Evolutionary conservation across 2,329 filamentous ascomycete species (phyloP).

Genomic region (Fusarium sp.): DNA sequence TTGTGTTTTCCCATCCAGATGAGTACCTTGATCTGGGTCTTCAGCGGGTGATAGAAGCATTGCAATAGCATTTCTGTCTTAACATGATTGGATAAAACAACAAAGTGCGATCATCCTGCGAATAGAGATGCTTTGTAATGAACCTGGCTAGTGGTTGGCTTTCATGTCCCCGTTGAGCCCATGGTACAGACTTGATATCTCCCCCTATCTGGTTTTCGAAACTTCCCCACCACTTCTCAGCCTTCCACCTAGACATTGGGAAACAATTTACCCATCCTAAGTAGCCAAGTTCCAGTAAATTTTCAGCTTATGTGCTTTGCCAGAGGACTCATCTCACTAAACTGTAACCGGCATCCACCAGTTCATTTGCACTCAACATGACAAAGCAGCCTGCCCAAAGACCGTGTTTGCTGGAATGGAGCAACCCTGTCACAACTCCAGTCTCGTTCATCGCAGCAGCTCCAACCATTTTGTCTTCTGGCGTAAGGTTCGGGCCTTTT

Average conservation of each 20-base stretch:
- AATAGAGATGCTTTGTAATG: not conserved
- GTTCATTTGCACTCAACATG: not conserved
- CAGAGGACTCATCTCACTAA: not conserved
- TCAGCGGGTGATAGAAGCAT: conserved; percentile 25
- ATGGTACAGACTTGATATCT: not conserved
- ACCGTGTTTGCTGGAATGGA: not conserved
- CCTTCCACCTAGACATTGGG: not conserved
- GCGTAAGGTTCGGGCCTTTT: not conserved
- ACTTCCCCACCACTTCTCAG: not conserved
- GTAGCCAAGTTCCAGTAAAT: not conserved
- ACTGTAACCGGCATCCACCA: not conserved
- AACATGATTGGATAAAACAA: not conserved
- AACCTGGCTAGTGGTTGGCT: not conserved
- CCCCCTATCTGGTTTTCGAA: not conserved
- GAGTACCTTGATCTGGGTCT: conserved; percentile 46
- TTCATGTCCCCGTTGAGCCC: not conserved
- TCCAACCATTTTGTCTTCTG: not conserved
- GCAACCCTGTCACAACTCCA: not conserved
- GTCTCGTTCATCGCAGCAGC: not conserved
- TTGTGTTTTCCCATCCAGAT: conserved; percentile 50
- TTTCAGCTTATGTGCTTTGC: no score
- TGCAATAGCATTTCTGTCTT: conserved; percentile 2
- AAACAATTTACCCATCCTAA: not conserved
- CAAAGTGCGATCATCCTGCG: not conserved
- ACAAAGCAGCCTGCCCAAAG: not conserved